A percentile compares a stretch with the other conserved stretches of the same genome.
Evolutionary conservation across 257 asterid species (phyloP).

Genomic region (Ocimum tenuiflorum): DNA sequence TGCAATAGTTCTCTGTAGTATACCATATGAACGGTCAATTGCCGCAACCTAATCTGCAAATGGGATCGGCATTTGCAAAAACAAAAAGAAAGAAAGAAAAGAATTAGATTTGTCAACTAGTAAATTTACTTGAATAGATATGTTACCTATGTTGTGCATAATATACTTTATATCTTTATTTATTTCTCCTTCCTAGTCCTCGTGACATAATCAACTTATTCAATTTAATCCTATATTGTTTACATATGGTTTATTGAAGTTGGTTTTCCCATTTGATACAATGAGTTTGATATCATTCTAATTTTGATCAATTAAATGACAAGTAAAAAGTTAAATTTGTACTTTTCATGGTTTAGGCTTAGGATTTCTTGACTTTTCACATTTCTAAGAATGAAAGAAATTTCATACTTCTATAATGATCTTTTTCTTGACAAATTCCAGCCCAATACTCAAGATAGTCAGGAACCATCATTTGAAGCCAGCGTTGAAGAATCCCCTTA

Average conservation of each 20-base stretch:
- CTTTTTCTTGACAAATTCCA: conserved; percentile 30
- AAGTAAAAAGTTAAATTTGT: no score
- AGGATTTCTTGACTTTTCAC: background rate
- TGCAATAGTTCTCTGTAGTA: background rate
- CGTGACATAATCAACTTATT: no score
- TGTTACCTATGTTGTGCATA: no score
- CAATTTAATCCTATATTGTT: background rate
- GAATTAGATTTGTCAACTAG: background rate
- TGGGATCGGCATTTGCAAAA: background rate
- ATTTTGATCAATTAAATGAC: no score
- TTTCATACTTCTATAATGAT: background rate
- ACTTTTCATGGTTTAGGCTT: no score
- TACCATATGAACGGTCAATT: background rate
- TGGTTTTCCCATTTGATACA: background rate
- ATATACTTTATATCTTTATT: no score
- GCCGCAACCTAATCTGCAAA: background rate
- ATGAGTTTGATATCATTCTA: no score
- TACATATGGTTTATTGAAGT: background rate
- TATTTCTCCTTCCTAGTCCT: no score
- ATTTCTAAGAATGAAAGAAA: background rate
- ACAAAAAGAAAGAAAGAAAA: no score
- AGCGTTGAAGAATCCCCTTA: conserved; percentile 36
- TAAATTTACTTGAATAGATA: background rate
- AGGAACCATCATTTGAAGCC: conserved; percentile 37
- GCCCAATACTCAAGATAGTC: conserved; percentile 33